These are phyloP conservation scores for Calonectria leucothoes DNA, from an alignment of 2,329 filamentous ascomycete species.

Conservation along the genomic window DNA sequence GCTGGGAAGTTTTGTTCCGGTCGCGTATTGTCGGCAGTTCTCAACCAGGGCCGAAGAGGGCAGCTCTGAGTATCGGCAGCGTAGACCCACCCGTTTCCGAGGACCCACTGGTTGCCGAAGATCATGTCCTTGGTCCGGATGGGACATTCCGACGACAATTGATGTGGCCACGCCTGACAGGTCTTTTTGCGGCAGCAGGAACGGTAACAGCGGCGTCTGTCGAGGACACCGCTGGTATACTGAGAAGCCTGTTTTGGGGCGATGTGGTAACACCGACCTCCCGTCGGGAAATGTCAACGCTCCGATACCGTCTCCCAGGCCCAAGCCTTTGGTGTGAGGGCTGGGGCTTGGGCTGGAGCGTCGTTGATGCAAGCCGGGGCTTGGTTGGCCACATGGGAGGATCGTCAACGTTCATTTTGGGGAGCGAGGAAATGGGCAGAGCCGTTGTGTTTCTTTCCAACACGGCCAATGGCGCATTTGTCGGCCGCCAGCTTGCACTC, in stretches of 20 bases:
- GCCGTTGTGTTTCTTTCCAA: conserved; percentile 5
- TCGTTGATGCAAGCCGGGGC: background rate
- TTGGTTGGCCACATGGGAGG: background rate
- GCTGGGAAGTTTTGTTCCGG: background rate
- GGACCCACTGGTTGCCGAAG: conserved; percentile 8
- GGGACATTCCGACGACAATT: background rate
- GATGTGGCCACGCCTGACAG: conserved; percentile 6
- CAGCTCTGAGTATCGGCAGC: background rate
- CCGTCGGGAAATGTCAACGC: background rate
- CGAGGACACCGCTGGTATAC: background rate
- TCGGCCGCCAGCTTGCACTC: background rate
- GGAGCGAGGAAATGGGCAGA: background rate
- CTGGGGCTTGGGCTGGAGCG: conserved; percentile 8
- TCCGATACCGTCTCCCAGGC: conserved; percentile 4
- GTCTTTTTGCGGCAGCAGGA: background rate
- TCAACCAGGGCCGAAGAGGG: background rate
- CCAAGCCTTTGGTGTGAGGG: conserved; percentile 7
- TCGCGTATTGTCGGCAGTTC: background rate
- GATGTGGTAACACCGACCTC: background rate
- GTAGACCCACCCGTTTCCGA: background rate
- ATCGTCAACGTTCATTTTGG: conserved; percentile 1
- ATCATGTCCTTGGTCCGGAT: background rate
- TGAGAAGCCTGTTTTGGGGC: background rate
- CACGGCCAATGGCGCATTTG: conserved; percentile 6
- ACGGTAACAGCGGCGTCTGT: background rate